phyloP scores from a whole-genome alignment of 352 stramenopile species.

The Pythium dissimile region DNA sequence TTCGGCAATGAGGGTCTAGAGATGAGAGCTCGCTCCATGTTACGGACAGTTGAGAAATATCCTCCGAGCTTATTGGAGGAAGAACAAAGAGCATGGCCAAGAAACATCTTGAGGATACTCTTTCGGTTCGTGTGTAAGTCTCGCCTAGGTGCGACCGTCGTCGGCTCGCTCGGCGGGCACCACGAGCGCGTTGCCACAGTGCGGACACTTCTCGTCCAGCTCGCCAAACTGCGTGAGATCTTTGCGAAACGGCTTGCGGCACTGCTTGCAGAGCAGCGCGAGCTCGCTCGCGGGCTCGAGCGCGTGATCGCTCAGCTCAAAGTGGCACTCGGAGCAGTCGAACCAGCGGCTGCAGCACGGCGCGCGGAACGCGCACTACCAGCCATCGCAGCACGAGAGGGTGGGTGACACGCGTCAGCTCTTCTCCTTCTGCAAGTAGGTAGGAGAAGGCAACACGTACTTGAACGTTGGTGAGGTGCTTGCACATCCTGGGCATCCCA shows the following conservation, averaged over 20 bases:
- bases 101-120: too few species aligned
- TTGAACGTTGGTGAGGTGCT: conserved; percentile 42
- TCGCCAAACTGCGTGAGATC: conserved; percentile 44
- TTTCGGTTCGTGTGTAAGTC: too few species aligned
- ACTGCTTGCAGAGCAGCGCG: conserved; percentile 67
- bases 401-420: background rate
- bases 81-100: too few species aligned
- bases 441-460: conserved; percentile 6
- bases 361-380: conserved; percentile 56
- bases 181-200: conserved; percentile 50
- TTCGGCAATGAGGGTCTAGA: too few species aligned
- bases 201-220: conserved; percentile 60
- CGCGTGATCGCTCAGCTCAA: conserved; percentile 57
- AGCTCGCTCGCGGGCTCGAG: conserved; percentile 42
- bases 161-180: conserved; percentile 17
- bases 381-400: background rate
- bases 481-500: conserved; percentile 30
- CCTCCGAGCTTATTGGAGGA: too few species aligned
- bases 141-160: too few species aligned
- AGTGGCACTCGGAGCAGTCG: conserved; percentile 75
- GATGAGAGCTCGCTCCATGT: too few species aligned
- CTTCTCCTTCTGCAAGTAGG: background rate
- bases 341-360: conserved; percentile 77
- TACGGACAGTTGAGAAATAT: too few species aligned
- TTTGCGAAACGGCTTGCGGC: conserved; percentile 60